Conservation (phyloP, 768 basidiomycete genomes). For the Boletus sp. region DNA sequence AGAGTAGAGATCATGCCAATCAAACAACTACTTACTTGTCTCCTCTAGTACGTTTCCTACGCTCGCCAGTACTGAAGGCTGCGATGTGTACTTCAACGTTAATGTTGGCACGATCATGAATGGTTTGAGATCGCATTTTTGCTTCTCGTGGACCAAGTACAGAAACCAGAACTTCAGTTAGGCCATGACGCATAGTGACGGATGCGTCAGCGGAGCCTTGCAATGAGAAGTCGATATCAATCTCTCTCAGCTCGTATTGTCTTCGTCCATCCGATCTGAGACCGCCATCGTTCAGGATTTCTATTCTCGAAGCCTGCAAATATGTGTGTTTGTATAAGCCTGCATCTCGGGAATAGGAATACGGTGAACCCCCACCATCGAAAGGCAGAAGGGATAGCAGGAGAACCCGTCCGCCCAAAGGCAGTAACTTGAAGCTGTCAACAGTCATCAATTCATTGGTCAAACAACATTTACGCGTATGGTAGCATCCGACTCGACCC, state of each 20-base stretch:
- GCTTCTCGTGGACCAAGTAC: constrained; percentile 94
- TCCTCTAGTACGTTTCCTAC: constrained; percentile 69
- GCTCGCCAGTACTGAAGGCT: constrained; percentile 81
- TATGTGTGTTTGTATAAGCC: background rate
- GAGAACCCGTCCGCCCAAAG: background rate
- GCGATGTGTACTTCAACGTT: constrained; percentile 87
- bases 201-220: constrained; percentile 83
- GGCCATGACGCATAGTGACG: constrained; percentile 79
- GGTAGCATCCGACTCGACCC: background rate
- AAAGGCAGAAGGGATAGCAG: background rate
- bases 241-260: constrained; percentile 87
- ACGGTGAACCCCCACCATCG: constrained; percentile 4
- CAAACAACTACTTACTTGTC: constrained; percentile 69
- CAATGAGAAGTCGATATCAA: constrained; percentile 72
- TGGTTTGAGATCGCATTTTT: constrained; percentile 69
- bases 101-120: constrained; percentile 85
- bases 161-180: constrained; percentile 83
- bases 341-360: background rate
- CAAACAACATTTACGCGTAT: background rate
- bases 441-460: no score
- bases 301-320: constrained; percentile 50
- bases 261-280: constrained; percentile 90
- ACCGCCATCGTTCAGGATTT: constrained; percentile 80
- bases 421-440: background rate
- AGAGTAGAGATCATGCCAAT: background rate